Percentiles rank a stretch among this genome's conserved stretches.
These are phyloP conservation scores for Aspergillus hancockii DNA, from an alignment of 495 filamentous ascomycete genomes.

Conservation along the genomic window DNA sequence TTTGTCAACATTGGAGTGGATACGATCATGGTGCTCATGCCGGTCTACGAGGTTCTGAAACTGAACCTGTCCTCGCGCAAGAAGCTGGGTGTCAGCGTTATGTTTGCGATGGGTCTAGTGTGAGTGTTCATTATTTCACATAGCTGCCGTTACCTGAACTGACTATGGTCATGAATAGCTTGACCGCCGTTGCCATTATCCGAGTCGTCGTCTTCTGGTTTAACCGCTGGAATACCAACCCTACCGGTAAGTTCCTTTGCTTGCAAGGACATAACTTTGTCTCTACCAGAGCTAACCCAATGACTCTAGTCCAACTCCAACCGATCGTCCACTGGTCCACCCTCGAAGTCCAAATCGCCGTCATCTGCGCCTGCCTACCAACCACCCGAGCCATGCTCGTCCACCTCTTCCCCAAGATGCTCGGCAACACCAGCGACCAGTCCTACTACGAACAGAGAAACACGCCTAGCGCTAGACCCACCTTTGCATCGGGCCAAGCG, in stretches of 20 bases:
- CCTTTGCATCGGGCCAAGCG: neutral
- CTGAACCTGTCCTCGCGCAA: constrained; percentile 31
- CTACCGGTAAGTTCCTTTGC: constrained; percentile 16
- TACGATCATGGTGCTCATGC: constrained; percentile 29
- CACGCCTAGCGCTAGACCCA: neutral
- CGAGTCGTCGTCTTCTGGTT: constrained; percentile 33
- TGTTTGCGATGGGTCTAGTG: constrained; percentile 37
- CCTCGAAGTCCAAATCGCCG: constrained; percentile 33
- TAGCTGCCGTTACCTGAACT: neutral
- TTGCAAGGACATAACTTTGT: neutral
- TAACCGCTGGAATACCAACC: constrained; percentile 28
- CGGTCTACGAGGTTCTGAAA: constrained; percentile 32
- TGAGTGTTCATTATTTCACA: constrained; percentile 9
- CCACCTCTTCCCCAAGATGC: constrained; percentile 20
- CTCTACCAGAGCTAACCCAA: neutral
- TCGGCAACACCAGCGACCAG: constrained; percentile 1
- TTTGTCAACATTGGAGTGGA: constrained; percentile 35
- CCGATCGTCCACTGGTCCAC: constrained; percentile 34
- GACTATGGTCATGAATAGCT: constrained; percentile 5
- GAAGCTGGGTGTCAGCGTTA: constrained; percentile 34
- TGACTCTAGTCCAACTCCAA: constrained; percentile 24
- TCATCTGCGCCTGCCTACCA: constrained; percentile 35
- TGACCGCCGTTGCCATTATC: constrained; percentile 32
- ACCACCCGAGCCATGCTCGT: constrained; percentile 21
- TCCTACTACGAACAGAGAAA: constrained; percentile 9